Evolutionary conservation across 192 early-diverging fungal genomes (phyloP).

Genomic region (Backusella westeae): DNA sequence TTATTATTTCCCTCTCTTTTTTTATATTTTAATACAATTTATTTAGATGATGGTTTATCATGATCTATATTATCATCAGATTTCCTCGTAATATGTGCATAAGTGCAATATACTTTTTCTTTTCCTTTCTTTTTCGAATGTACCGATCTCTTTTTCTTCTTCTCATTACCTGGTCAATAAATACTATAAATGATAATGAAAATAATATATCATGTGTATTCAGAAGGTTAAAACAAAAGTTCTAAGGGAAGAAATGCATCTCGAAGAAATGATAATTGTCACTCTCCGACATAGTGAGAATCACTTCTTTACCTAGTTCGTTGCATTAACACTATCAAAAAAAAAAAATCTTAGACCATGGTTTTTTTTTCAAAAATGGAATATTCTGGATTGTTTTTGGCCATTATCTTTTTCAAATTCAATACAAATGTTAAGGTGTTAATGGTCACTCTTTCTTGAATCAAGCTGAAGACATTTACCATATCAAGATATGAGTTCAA

Average conservation of each 20-base stretch:
- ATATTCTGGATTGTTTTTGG: too few species aligned
- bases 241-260: background rate
- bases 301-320: too few species aligned
- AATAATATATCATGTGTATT: background rate
- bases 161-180: background rate
- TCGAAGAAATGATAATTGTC: background rate
- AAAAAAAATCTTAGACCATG: too few species aligned
- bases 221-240: background rate
- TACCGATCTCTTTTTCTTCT: background rate
- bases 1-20: background rate
- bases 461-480: too few species aligned
- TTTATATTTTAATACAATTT: constrained; percentile 7
- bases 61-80: constrained; percentile 4
- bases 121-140: background rate
- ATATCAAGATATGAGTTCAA: background rate
- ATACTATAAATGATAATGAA: background rate
- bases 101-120: background rate
- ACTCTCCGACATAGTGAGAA: too few species aligned
- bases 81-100: constrained; percentile 4
- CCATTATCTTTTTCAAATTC: too few species aligned
- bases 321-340: too few species aligned
- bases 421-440: too few species aligned
- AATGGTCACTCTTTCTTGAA: too few species aligned
- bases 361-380: too few species aligned
- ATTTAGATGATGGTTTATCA: constrained; percentile 3